Conservation (phyloP, 2,329 filamentous ascomycete species). For the Dothideomycetes sp. region DNA sequence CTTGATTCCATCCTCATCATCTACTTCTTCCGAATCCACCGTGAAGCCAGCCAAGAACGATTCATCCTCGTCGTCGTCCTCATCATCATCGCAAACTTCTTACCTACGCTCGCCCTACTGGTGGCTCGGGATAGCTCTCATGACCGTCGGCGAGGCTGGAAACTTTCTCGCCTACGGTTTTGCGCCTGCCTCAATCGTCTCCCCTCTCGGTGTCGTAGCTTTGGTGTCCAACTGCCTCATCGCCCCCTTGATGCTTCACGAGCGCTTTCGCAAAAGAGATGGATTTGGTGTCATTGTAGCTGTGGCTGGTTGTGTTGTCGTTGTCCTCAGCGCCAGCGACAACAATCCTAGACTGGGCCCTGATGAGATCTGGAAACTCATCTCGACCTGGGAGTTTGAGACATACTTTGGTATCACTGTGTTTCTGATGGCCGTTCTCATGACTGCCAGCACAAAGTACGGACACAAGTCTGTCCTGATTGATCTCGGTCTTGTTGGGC, state of each 20-base stretch:
- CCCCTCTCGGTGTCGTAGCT: slow-evolving; percentile 91
- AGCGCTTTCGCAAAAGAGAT: slow-evolving; percentile 75
- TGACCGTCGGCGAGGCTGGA: slow-evolving; percentile 85
- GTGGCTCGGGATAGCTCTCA: slow-evolving; percentile 90
- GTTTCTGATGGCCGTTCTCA: slow-evolving; percentile 62
- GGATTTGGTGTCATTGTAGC: slow-evolving; percentile 82
- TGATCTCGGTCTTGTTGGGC: slow-evolving; percentile 81
- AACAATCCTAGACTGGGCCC: slow-evolving; percentile 87
- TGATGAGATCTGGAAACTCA: slow-evolving; percentile 80
- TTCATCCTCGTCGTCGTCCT: not conserved
- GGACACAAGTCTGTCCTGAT: slow-evolving; percentile 83
- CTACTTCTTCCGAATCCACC: slow-evolving; percentile 32
- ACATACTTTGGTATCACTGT: slow-evolving; percentile 76
- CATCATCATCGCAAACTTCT: slow-evolving; percentile 44
- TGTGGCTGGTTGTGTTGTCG: slow-evolving; percentile 77
- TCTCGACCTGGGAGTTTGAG: slow-evolving; percentile 81
- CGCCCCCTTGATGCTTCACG: slow-evolving; percentile 86
- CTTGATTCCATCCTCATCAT: slow-evolving; percentile 36
- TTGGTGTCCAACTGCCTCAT: slow-evolving; percentile 95
- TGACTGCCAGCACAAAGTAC: slow-evolving; percentile 74
- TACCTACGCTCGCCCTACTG: slow-evolving; percentile 91
- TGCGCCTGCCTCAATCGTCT: slow-evolving; percentile 93
- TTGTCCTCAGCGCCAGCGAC: slow-evolving; percentile 82
- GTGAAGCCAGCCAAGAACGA: slow-evolving; percentile 31
- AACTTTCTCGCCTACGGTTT: slow-evolving; percentile 98